A percentile compares a stretch with the other conserved stretches of the same genome.
phyloP scores from a whole-genome alignment of 2,329 filamentous ascomycete genomes.

The Monosporascus sp. region DNA sequence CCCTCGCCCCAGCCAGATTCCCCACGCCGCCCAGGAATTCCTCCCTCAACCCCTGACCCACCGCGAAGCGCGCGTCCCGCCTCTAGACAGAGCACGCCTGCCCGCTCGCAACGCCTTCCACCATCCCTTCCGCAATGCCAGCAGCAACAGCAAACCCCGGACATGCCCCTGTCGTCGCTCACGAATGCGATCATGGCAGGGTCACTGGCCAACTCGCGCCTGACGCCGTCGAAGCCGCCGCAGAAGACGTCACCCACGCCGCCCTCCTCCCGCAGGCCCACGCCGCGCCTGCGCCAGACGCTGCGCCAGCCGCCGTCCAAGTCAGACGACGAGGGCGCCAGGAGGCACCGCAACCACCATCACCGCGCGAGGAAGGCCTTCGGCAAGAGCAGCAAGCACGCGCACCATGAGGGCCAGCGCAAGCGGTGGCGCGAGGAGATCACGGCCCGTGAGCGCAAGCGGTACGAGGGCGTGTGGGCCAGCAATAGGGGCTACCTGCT shows the following conservation, averaged over 20 bases:
- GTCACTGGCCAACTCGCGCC: conserved; percentile 61
- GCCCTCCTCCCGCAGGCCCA: conserved; percentile 38
- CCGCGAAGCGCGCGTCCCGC: conserved; percentile 11
- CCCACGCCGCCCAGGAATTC: conserved; percentile 17
- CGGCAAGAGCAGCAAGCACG: conserved; percentile 55
- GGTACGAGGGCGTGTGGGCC: conserved; percentile 82
- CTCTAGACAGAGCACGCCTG: conserved; percentile 9
- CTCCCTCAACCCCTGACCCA: conserved; percentile 11
- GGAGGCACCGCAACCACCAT: conserved; percentile 31
- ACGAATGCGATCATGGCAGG: conserved; percentile 72
- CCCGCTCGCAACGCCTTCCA: conserved; percentile 2
- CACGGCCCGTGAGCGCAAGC: conserved; percentile 65
- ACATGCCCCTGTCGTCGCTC: conserved; percentile 57
- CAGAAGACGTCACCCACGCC: conserved; percentile 35
- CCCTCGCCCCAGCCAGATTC: conserved; percentile 27
- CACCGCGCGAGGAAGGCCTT: conserved; percentile 48
- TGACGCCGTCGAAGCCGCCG: conserved; percentile 31
- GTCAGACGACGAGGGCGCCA: conserved; percentile 50
- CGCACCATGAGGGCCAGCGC: conserved; percentile 70
- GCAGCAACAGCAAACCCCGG: conserved; percentile 24
- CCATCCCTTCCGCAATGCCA: conserved; percentile 8
- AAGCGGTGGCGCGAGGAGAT: conserved; percentile 74
- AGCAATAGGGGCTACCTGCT: conserved; percentile 64
- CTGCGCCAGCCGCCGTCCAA: conserved; percentile 51
- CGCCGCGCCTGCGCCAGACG: conserved; percentile 58